Base-by-base conservation (phyloP, 129 eudicot genomes). In the Calendula officinalis region DNA sequence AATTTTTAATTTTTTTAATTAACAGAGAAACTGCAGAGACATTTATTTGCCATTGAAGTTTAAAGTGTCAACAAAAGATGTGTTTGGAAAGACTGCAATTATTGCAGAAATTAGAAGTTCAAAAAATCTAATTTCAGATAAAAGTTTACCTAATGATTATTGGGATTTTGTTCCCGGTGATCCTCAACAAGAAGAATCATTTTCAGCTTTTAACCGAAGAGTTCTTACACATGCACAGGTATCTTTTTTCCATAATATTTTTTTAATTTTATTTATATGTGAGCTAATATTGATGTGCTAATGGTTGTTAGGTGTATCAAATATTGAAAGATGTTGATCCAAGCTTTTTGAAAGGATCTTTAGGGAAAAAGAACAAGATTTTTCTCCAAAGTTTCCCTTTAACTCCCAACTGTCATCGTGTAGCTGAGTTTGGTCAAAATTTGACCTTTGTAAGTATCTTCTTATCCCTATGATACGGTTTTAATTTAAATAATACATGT, bases 351-450 rank as follows among this genome's bases (percentile, higher is more conserved):
- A 66, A 83, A 66, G 81, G 70, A 45, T 49, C 81, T 49, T 30
- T 79, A 53, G 77, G 71, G 32, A 70, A 78, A 50, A 79, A 64
- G 52, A 82, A 83, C 55, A 71, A 75, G 73, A 80, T 92, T 46
- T 83, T 92, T 49, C 77, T 85, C 48, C 80, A 80, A 76, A 64
- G 80, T 67, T 77, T 88, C 67, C 95, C 82, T 7, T 73, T 92
- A 64, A 92, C 98, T 5, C 98, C 98, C 15, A 92, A 92, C 70
- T 77, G 84, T 69, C 95, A 85, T 43, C 91, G 98, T 12, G 84
- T 92, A 49, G 82, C 86, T 47, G 98, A 92, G 77, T 80, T 92
- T 73, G 91, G 95, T 37, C 87, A 77, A 67, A 75, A 90, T 69
- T 44, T 92, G 50, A 61, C 82, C 33, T 80, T 81, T 55, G 98